Base-by-base conservation (phyloP, 2,329 filamentous ascomycete species). In the Hymenoscyphus occultus region DNA sequence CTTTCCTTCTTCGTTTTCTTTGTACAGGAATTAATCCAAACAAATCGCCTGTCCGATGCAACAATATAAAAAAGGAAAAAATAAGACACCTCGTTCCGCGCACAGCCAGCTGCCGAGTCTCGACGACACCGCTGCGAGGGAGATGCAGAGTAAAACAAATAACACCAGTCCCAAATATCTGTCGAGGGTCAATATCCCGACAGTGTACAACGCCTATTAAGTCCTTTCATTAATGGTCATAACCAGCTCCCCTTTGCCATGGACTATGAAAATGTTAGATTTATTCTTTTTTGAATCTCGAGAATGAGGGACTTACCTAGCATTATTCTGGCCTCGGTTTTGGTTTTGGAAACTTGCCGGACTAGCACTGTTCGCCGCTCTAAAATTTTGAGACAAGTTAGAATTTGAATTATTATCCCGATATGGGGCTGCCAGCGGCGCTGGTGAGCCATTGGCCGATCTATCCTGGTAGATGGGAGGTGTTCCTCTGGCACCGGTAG, bases 181-280 rank as follows among this genome's bases (percentile, higher is more conserved):
- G 62, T 68, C 67, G 61, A 69, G 59, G 61, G 57, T 57, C 56
- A 31, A 31, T 56, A 28, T 10, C 45, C n/a, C 62, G 61, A 63
- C 58, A 35, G 64, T 63, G 69, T 64, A 70, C 59, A 73, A 73
- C 71, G 70, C 73, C 71, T 60, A 70, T 70, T 68, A 71, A 70
- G 64, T 65, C 65, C 63, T 57, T 63, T 74, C 72, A 74, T 75
- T 79, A 81, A 74, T 80, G 77, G 58, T 85, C 83, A 73, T 85
- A 85, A 67, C 83, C 83, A 63, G 83, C 83, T 71, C 83, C 83
- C 70, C 82, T 81, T 76, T 85, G 82, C 83, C 83, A 85, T 68
- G 82, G 82, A 75, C 82, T 84, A 69, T 22, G 61, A 54, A 57
- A 6, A 65, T 31, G 69, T 77, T 69, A 75, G 73, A 66, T 65